Conservation (phyloP, 495 filamentous ascomycete genomes). For the Letharia columbiana region DNA sequence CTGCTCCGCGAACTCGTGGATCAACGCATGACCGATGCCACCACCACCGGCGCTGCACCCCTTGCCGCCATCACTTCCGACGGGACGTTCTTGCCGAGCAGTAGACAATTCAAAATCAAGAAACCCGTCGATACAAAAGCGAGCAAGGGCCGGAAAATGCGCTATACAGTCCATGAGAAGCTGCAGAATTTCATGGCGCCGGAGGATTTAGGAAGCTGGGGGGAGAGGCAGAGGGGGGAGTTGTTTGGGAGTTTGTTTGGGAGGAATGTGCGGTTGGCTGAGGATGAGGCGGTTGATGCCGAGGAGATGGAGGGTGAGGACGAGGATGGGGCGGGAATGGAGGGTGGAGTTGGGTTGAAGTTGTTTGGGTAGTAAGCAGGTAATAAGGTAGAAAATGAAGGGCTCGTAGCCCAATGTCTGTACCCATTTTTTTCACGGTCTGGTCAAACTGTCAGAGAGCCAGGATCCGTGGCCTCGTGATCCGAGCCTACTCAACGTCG, state of each 20-base stretch:
- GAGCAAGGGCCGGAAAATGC: constrained; percentile 89
- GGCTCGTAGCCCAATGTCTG: not conserved
- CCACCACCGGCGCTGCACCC: not conserved
- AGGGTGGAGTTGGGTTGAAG: constrained; percentile 57
- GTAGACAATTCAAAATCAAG: constrained; percentile 43
- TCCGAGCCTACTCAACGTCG: too few species aligned
- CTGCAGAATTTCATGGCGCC: constrained; percentile 97
- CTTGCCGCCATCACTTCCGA: constrained; percentile 1
- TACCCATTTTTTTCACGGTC: too few species aligned
- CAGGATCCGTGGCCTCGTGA: too few species aligned
- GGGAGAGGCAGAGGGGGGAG: constrained; percentile 66
- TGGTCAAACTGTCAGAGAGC: too few species aligned
- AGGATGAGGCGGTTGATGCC: constrained; percentile 49
- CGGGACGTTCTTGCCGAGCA: constrained; percentile 24
- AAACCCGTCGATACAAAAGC: constrained; percentile 85
- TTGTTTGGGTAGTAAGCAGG: constrained; percentile 49
- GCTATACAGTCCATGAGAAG: constrained; percentile 91
- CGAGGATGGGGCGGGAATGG: constrained; percentile 48
- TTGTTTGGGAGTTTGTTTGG: constrained; percentile 87
- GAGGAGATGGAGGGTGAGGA: constrained; percentile 38
- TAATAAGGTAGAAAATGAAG: too few species aligned
- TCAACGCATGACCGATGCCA: constrained; percentile 50
- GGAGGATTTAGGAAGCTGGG: constrained; percentile 71
- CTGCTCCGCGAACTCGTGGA: constrained; percentile 88
- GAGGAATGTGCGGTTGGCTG: constrained; percentile 61